Base-by-base conservation (phyloP, 2,329 filamentous ascomycete genomes). In the Scedosporium dehoogii region DNA sequence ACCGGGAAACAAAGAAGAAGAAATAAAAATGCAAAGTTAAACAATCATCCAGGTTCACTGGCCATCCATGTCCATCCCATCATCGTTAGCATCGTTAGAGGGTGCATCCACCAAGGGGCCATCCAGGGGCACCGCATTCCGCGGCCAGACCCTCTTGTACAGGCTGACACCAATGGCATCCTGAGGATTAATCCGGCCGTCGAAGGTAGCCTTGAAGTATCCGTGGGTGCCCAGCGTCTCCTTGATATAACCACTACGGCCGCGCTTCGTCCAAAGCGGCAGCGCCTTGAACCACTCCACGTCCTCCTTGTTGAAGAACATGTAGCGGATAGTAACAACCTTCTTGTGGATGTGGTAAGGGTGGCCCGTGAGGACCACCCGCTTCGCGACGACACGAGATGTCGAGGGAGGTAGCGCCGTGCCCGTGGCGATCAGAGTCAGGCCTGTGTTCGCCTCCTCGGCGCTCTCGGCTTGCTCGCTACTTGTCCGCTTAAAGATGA, bases 171-270 rank as follows among this genome's bases (percentile, higher is more conserved):
- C 94, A 57, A 99, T 86, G 3, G 92, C 87, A 76, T 99, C 94
- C 76, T 97, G 90, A 1, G 94, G 92, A 74, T 97, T 97, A 73
- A 99, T 93, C 72, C 89, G 90, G 12, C 88, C 91, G 73, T 99
- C 96, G 77, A 99, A 99, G 1, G 89, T 97, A 12, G 94, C 94
- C 81, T 99, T 99, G 84, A 97, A 97, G 79, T 99, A 99, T n/a
- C 94, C 94, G 75, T 99, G 94, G 42, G 94, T 99, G 69, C 94
- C 94, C 59, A 99, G 78, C 63, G 88, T 84, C 79, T 99, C 94
- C 80, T 97, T 97, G 79, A 99, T 86, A 73, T 87, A 97, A 7
- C 94, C 94, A 67, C 86, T 90, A 65, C 94, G 82, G 6, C 94
- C 94, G 33, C 93, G 79, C 78, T 86, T 90, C 4, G 94, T 99